phyloP scores from a whole-genome alignment of 1,284 basidiomycete genomes.

The Bondarzewia mesenterica region DNA sequence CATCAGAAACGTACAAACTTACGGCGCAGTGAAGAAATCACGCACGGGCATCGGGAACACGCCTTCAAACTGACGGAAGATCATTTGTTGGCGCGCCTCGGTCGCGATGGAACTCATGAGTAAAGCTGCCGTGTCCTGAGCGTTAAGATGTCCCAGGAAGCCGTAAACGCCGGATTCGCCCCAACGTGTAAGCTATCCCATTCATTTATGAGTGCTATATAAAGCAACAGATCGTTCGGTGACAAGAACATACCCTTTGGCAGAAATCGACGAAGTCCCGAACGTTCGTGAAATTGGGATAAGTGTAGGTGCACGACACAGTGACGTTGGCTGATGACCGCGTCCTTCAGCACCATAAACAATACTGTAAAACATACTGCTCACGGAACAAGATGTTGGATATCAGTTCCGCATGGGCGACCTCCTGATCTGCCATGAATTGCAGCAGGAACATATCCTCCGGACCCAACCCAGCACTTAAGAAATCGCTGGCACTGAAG shows the following conservation, averaged over 20 bases:
- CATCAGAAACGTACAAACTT: neutral
- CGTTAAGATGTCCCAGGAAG: constrained; percentile 56
- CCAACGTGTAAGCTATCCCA: constrained; percentile 34
- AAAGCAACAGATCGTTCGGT: neutral
- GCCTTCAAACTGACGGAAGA: constrained; percentile 58
- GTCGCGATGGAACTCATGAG: constrained; percentile 54
- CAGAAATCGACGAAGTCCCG: constrained; percentile 57
- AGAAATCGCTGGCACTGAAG: constrained; percentile 50
- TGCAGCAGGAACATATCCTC: constrained; percentile 47
- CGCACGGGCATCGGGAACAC: constrained; percentile 53
- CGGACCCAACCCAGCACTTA: constrained; percentile 42
- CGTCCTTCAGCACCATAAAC: too few relatives aligned
- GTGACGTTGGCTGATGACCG: constrained; percentile 28
- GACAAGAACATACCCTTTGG: constrained; percentile 32
- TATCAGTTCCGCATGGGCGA: constrained; percentile 44
- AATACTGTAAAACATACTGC: neutral
- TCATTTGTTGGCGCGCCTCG: constrained; percentile 63
- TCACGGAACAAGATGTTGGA: constrained; percentile 1
- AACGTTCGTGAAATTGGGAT: constrained; percentile 46
- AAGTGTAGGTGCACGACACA: constrained; percentile 52
- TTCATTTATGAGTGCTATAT: too few relatives aligned
- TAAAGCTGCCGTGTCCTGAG: constrained; percentile 45
- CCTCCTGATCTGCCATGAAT: constrained; percentile 55
- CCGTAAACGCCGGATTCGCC: constrained; percentile 61
- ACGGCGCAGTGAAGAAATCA: neutral